Conservation (phyloP, 768 basidiomycete species). For the Podaxis sp. region DNA sequence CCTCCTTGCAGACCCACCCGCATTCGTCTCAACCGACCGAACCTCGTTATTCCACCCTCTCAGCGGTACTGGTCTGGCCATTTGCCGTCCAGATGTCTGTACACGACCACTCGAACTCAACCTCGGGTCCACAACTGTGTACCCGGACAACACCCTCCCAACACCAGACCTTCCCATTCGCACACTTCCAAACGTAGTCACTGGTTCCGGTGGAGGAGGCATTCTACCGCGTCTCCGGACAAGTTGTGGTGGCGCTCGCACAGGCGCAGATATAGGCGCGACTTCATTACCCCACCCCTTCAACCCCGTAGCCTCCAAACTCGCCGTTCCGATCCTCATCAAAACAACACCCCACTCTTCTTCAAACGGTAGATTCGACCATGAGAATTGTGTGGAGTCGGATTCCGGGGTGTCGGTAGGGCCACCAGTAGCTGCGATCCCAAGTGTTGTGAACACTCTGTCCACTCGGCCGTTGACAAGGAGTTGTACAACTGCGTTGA, state of each 20-base stretch:
- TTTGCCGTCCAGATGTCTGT: neutral
- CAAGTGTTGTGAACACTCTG: constrained; percentile 58
- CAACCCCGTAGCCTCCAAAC: constrained; percentile 71
- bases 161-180: constrained; percentile 33
- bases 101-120: neutral
- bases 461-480: constrained; percentile 59
- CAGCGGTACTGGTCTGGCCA: neutral
- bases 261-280: constrained; percentile 41
- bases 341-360: constrained; percentile 76
- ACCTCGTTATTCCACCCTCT: constrained; percentile 15
- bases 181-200: constrained; percentile 26
- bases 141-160: constrained; percentile 27
- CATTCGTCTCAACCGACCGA: constrained; percentile 8
- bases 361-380: constrained; percentile 47
- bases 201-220: constrained; percentile 18
- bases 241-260: constrained; percentile 8
- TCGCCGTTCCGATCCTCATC: constrained; percentile 71
- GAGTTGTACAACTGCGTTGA: constrained; percentile 68
- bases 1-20: constrained; percentile 26
- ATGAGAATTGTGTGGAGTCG: constrained; percentile 24
- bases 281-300: constrained; percentile 77
- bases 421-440: constrained; percentile 23
- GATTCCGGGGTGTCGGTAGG: constrained; percentile 11
- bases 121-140: neutral
- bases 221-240: constrained; percentile 10